Base-by-base conservation (phyloP, 352 stramenopile species). In the Phytophthora tubulina region DNA sequence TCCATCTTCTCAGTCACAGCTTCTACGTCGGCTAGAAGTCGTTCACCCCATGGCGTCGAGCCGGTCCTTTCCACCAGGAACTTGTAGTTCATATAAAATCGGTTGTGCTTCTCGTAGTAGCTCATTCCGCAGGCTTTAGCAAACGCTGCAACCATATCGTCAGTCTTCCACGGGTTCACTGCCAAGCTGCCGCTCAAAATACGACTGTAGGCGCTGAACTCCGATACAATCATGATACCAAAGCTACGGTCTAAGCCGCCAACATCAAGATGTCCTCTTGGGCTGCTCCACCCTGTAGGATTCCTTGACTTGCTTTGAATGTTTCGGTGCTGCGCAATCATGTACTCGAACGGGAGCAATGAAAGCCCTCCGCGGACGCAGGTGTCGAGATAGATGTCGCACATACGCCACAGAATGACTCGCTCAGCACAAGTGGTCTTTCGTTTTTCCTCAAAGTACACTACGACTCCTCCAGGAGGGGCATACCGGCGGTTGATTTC, bases 81-180 rank as follows among this genome's bases (percentile, higher is more conserved):
- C 21, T 86, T 85, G 63, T 90, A 89, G 68, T 96, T 95, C 27
- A 94, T 53, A 39, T 84, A 80, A 46, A 92, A 92, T 11, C 85
- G 79, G 30, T 85, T 91, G 50, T 86, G 74, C 35, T 90, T 93
- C 42, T 94, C 87, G 52, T 93, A 90, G 30, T 89, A 92, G 63
- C 79, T 89, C 85, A 95, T 95, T 35, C 86, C 75, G 2, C 78
- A 88, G 1, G 82, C 85, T 46, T 88, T 92, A 4, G 86, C 72
- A 10, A 95, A 76, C 11, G 86, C 82, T 38, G 65, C 78, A 17
- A 92, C 88, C 50, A 98, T 87, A 62, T 96, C 90, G 30, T 97
- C 86, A 0, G 93, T 87, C 76, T 99, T 99, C 97, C 97, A 99
- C 9, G 98, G 98, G 74, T 99, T 99, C 17, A 99, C 89, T 27